phyloP scores from a whole-genome alignment of 2,329 filamentous ascomycete species.

The Colletotrichum sp. region DNA sequence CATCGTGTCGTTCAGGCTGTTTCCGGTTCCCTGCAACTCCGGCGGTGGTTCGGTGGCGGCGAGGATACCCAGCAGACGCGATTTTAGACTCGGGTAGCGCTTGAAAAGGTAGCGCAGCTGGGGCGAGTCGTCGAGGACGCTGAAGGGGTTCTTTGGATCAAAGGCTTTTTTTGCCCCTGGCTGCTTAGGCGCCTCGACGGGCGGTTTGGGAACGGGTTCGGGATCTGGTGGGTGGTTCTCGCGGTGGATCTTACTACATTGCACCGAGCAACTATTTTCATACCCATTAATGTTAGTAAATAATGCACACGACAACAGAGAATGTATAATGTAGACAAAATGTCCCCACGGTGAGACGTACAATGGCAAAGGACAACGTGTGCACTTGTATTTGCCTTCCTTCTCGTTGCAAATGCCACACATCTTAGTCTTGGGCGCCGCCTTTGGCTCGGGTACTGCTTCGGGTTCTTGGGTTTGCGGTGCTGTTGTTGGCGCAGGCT shows the following conservation, averaged over 20 bases:
- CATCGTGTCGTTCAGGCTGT: conserved; percentile 22
- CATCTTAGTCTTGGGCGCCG: conserved; percentile 21
- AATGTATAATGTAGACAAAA: not conserved
- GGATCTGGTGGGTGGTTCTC: conserved; percentile 52
- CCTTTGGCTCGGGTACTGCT: not conserved
- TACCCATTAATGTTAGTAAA: not conserved
- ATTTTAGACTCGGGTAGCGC: conserved; percentile 55
- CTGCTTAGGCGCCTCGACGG: conserved; percentile 30
- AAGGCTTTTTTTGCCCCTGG: conserved; percentile 24
- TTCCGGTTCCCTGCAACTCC: conserved; percentile 1
- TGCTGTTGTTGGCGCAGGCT: not conserved
- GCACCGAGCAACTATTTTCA: conserved; percentile 58
- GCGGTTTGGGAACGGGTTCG: conserved; percentile 31
- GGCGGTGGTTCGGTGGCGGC: conserved; percentile 53
- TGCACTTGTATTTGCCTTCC: conserved; percentile 66
- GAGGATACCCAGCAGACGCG: conserved; percentile 53
- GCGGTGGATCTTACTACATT: conserved; percentile 59
- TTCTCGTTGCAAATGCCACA: conserved; percentile 60
- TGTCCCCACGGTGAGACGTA: conserved; percentile 39
- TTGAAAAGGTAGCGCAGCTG: conserved; percentile 56
- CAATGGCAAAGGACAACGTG: conserved; percentile 64
- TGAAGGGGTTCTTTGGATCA: conserved; percentile 49
- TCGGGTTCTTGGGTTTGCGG: not conserved
- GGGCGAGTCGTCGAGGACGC: conserved; percentile 53
- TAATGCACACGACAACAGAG: conserved; percentile 6